These are phyloP conservation scores for Ogataea trehalophila DNA, from an alignment of 805 yeast species.

Conservation along the genomic window DNA sequence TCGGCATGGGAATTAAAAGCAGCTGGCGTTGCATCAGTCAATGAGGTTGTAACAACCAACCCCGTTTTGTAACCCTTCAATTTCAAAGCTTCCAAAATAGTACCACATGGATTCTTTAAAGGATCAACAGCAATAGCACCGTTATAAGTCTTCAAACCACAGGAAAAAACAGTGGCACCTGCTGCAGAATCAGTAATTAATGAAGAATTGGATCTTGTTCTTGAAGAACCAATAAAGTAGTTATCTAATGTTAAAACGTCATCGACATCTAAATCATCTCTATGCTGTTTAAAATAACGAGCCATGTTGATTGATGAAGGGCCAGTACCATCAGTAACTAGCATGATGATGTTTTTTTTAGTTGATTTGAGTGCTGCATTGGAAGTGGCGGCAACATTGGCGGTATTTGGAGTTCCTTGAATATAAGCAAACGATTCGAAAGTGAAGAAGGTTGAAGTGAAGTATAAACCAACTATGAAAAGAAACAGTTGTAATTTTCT, in stretches of 20 bases:
- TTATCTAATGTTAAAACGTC: conserved; percentile 61
- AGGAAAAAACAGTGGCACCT: conserved; percentile 91
- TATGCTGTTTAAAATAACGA: conserved; percentile 64
- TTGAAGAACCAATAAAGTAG: conserved; percentile 72
- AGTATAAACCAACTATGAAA: background rate
- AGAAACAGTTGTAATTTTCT: background rate
- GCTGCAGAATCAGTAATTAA: conserved; percentile 94
- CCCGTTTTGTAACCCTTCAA: conserved; percentile 80
- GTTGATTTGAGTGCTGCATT: background rate
- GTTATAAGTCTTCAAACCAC: conserved; percentile 78
- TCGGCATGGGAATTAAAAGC: conserved; percentile 79
- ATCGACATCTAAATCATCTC: conserved; percentile 48
- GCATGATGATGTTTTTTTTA: conserved; percentile 75
- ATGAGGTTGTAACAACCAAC: conserved; percentile 84
- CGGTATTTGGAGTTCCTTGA: background rate
- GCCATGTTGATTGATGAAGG: conserved; percentile 82
- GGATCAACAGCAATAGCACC: conserved; percentile 89
- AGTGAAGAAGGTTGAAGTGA: background rate
- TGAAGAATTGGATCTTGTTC: conserved; percentile 76
- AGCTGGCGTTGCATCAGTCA: conserved; percentile 96
- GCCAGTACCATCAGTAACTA: conserved; percentile 96
- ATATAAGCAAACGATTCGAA: background rate
- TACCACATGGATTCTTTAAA: conserved; percentile 71
- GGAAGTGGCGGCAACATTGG: background rate
- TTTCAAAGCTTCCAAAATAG: conserved; percentile 83